These are phyloP conservation scores for Microdochium bolleyi DNA, from an alignment of 2,329 filamentous ascomycete species.

Conservation along the genomic window DNA sequence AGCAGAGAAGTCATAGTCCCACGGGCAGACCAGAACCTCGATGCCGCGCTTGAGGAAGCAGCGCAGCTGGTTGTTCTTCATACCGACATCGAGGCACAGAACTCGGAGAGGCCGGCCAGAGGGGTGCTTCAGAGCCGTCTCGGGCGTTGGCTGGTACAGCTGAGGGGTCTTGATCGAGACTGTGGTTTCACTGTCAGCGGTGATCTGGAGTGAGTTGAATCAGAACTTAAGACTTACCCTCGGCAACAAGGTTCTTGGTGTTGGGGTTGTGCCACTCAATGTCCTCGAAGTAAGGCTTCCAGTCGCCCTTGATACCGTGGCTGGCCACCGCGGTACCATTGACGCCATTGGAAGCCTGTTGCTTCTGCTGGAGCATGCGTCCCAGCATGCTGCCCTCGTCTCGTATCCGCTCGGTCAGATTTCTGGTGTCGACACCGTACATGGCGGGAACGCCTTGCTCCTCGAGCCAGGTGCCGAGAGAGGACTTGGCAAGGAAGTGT, in stretches of 20 bases:
- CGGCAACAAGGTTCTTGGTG: conserved; percentile 81
- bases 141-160: conserved; percentile 69
- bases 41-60: conserved; percentile 88
- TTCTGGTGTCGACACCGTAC: conserved; percentile 89
- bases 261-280: conserved; percentile 92
- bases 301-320: conserved; percentile 27
- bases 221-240: conserved; percentile 61
- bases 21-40: conserved; percentile 89
- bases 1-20: conserved; percentile 84
- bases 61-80: conserved; percentile 96
- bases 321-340: conserved; percentile 26
- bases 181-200: conserved; percentile 26
- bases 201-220: conserved; percentile 2
- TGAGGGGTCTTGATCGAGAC: conserved; percentile 85
- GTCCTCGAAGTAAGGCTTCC: conserved; percentile 60
- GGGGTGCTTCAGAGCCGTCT: conserved; percentile 71
- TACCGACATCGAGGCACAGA: conserved; percentile 88
- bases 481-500: conserved; percentile 85
- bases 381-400: conserved; percentile 95
- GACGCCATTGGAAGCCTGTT: conserved; percentile 25
- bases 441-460: conserved; percentile 91
- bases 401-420: conserved; percentile 88
- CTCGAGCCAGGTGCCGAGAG: conserved; percentile 90
- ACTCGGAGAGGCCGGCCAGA: conserved; percentile 83
- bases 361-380: conserved; percentile 70